Evolutionary conservation across 2,329 filamentous ascomycete species (phyloP), one percentile per base, ranked within the genome.

Genomic region (Aspergillus caelatus): DNA sequence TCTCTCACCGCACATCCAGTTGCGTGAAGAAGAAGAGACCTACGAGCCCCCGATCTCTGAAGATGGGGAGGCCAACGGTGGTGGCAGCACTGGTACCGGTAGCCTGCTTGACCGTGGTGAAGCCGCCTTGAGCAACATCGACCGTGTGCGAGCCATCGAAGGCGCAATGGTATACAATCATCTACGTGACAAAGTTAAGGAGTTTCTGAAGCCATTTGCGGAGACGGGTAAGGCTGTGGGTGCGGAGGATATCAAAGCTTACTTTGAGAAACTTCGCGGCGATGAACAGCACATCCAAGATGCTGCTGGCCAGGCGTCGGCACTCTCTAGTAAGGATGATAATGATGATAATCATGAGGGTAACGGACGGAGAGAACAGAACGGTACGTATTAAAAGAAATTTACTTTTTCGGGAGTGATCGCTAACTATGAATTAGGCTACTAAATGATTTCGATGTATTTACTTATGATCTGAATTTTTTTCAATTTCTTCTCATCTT

Each of bases 151-250:
- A 16, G 95, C 95, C 5, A 97, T 99, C 61, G 92, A 99, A 77
- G 95, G 95, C 19, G 94, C 96, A 53, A 97, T 98, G 93, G 94
- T 94, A 0, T 99, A 98, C 79, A 97, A 98, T 72, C 91, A 96
- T 72, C 85, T 99, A 64, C 95, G 96, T 74, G 94, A 98, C 74
- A 94, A 94, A 75, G 88, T 99, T n/a, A 97, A 94, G 82, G 89
- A 90, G 0, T 98, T 99, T 76, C 88, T 99, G 72, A 89, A 94
- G 79, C 91, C 96, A 50, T 99, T 97, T 76, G 95, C 95, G 0
- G 93, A 97, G 75, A 96, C 90, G 66, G 94, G 94, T 1, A 83
- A 91, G 77, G 89, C 92, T 0, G 94, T 99, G 26, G 90, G 93
- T 1, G 94, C 94, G 1, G 95, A 99, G 74, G 94, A 98, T 78